Percentiles rank a stretch among this genome's conserved stretches.
These are phyloP conservation scores for Priceomyces castillae DNA, from an alignment of 805 yeast genomes.

Conservation along the genomic window DNA sequence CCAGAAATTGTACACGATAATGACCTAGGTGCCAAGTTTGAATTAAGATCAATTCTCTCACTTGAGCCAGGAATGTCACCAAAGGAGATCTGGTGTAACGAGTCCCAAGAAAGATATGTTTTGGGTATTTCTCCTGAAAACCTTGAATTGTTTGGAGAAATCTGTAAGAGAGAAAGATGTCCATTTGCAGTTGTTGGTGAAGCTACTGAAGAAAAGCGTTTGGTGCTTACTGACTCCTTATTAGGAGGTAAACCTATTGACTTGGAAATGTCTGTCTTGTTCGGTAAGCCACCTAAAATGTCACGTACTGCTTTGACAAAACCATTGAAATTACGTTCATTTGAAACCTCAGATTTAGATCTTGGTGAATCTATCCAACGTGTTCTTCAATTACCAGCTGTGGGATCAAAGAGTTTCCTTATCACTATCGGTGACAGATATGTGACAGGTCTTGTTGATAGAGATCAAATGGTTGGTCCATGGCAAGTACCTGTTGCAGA, in stretches of 20 bases:
- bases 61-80: slow-evolving; percentile 99
- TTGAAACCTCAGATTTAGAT: slow-evolving; percentile 29
- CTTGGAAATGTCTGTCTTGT: slow-evolving; percentile 88
- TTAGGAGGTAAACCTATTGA: slow-evolving; percentile 87
- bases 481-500: slow-evolving; percentile 99
- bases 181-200: slow-evolving; percentile 94
- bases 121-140: slow-evolving; percentile 84
- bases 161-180: slow-evolving; percentile 94
- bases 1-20: slow-evolving; percentile 98
- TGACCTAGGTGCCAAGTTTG: slow-evolving; percentile 90
- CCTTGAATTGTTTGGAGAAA: slow-evolving; percentile 63
- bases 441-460: slow-evolving; percentile 94
- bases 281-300: slow-evolving; percentile 97
- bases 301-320: slow-evolving; percentile 68
- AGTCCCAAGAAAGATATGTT: slow-evolving; percentile 97
- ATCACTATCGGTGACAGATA: slow-evolving; percentile 98
- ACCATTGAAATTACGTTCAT: slow-evolving; percentile 49
- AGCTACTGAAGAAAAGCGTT: slow-evolving; percentile 84
- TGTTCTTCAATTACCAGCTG: slow-evolving; percentile 86
- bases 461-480: slow-evolving; percentile 99
- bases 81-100: slow-evolving; percentile 99
- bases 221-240: slow-evolving; percentile 75
- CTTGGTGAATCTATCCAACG: slow-evolving; percentile 70
- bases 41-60: slow-evolving; percentile 83
- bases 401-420: slow-evolving; percentile 90